Conservation (phyloP, 495 filamentous ascomycete genomes). For the Ramalina peruviana region DNA sequence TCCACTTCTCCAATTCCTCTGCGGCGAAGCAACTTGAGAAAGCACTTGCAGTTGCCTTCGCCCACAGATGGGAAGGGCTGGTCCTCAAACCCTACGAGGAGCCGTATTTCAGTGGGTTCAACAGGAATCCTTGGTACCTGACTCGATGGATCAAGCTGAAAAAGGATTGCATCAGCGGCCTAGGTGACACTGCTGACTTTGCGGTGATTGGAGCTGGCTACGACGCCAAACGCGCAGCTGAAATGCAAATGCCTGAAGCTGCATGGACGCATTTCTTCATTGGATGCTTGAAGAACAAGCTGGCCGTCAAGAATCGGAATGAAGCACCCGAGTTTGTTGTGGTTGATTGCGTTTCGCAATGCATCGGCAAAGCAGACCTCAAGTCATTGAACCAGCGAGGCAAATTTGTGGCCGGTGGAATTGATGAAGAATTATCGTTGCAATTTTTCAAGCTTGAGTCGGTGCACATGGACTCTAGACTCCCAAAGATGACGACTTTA, state of each 20-base stretch:
- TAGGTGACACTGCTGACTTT: conserved; percentile 75
- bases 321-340: conserved; percentile 48
- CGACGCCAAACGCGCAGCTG: conserved; percentile 41
- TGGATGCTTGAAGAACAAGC: conserved; percentile 62
- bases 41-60: conserved; percentile 51
- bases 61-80: conserved; percentile 55
- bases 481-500: conserved; percentile 27
- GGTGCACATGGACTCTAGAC: conserved; percentile 1
- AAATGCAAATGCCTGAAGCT: conserved; percentile 31
- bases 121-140: conserved; percentile 15
- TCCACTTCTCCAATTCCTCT: conserved; percentile 42
- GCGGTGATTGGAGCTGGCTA: conserved; percentile 60
- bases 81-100: conserved; percentile 67
- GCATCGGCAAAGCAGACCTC: conserved; percentile 35
- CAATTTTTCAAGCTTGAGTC: conserved; percentile 3
- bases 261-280: conserved; percentile 70
- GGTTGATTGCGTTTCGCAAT: conserved; percentile 42
- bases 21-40: conserved; percentile 37
- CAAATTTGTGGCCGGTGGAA: conserved; percentile 21
- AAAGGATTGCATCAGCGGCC: conserved; percentile 71
- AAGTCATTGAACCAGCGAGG: conserved; percentile 39
- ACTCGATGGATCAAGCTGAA: conserved; percentile 70
- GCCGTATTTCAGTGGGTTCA: conserved; percentile 48
- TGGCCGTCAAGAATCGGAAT: conserved; percentile 36
- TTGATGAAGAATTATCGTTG: conserved; percentile 9